phyloP scores from a whole-genome alignment of 2,329 filamentous ascomycete genomes.

The Endothia cerciana region DNA sequence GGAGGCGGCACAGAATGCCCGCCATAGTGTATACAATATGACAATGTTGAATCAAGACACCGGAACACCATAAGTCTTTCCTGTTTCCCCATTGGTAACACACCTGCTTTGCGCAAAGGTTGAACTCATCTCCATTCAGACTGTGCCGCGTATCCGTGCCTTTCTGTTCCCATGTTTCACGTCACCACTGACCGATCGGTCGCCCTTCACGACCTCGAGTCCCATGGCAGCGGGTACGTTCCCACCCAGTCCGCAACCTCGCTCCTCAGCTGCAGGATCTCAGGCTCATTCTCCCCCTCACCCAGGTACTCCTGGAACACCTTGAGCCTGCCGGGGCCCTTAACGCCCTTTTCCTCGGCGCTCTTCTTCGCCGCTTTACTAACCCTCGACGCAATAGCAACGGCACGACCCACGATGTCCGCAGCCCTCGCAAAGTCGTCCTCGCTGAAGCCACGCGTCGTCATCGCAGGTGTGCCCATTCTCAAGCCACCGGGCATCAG shows the following conservation, averaged over 20 bases:
- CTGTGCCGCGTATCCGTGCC: neutral
- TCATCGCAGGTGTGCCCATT: constrained; percentile 97
- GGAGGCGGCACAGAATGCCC: neutral
- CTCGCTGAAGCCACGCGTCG: constrained; percentile 87
- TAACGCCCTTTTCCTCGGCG: constrained; percentile 69
- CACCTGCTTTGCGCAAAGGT: neutral
- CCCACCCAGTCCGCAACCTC: constrained; percentile 81
- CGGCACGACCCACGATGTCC: constrained; percentile 82
- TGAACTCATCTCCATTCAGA: neutral
- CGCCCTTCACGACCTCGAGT: constrained; percentile 40
- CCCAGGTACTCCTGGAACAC: constrained; percentile 71
- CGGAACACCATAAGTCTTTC: neutral
- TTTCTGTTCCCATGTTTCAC: neutral
- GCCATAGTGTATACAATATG: constrained; percentile 1
- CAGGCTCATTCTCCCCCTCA: constrained; percentile 67
- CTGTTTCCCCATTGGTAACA: too few relatives aligned
- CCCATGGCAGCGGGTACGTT: constrained; percentile 74
- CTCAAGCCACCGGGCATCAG: constrained; percentile 91
- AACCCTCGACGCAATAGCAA: constrained; percentile 76
- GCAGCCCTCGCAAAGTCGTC: constrained; percentile 87
- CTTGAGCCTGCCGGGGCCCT: constrained; percentile 66
- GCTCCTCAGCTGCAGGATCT: constrained; percentile 73
- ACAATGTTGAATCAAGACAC: neutral
- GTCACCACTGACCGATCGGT: neutral
- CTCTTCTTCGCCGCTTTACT: constrained; percentile 73